phyloP scores from a whole-genome alignment of 176 grass and related monocot genomes.

The Neostapfia colusana region DNA sequence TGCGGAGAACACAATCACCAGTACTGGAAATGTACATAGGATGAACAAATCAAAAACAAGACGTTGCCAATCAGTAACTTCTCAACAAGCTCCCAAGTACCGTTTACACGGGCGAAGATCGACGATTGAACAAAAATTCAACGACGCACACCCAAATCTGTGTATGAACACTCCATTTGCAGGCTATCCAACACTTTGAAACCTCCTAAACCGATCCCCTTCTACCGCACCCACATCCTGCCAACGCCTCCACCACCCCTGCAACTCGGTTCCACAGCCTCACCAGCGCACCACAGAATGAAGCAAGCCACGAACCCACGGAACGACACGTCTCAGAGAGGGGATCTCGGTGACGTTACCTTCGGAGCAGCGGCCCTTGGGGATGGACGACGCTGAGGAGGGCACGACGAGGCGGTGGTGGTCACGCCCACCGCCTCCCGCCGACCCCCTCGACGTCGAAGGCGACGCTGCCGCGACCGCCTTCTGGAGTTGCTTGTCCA shows the following conservation, averaged over 20 bases:
- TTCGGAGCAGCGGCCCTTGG: constrained; percentile 54
- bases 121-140: not conserved
- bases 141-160: not conserved
- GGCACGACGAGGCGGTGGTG: constrained; percentile 55
- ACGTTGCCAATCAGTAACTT: not conserved
- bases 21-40: not conserved
- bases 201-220: not conserved
- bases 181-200: not conserved
- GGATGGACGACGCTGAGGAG: constrained; percentile 46
- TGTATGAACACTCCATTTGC: not conserved
- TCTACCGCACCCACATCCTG: not conserved
- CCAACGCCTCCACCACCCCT: not conserved
- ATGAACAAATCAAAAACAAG: constrained; percentile 4
- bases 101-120: not conserved
- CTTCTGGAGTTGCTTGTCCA: constrained; percentile 75
- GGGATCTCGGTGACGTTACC: constrained; percentile 24
- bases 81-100: not conserved
- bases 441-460: constrained; percentile 56
- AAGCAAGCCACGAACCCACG: not conserved
- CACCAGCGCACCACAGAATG: not conserved
- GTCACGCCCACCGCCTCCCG: constrained; percentile 34
- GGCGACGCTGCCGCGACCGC: constrained; percentile 38
- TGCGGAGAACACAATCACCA: not conserved
- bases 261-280: not conserved
- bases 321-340: not conserved